Conservation (phyloP, 1,284 basidiomycete species). For the Bjerkandera adusta region DNA sequence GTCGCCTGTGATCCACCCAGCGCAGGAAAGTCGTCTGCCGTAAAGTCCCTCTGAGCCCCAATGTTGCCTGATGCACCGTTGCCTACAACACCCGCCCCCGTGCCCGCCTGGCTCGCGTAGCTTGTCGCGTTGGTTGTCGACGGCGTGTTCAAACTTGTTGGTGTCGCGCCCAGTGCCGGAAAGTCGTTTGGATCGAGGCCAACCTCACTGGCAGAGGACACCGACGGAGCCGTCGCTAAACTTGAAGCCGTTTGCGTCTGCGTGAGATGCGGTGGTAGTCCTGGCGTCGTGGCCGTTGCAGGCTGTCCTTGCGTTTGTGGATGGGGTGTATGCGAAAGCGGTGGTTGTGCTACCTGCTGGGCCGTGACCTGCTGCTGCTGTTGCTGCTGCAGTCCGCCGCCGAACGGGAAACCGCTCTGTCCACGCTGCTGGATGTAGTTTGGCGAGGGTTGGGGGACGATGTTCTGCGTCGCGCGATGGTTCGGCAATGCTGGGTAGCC, state of each 20-base stretch:
- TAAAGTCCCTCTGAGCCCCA: conserved; percentile 65
- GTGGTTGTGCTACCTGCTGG: conserved; percentile 39
- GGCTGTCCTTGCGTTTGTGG: conserved; percentile 37
- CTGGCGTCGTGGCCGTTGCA: conserved; percentile 42
- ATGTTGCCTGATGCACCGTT: conserved; percentile 34
- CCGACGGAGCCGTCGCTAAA: conserved; percentile 48
- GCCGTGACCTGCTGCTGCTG: conserved; percentile 39
- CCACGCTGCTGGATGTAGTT: conserved; percentile 60
- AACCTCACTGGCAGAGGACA: conserved; percentile 66
- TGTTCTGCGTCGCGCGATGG: conserved; percentile 54
- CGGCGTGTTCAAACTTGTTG: conserved; percentile 31
- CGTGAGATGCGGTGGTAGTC: conserved; percentile 51
- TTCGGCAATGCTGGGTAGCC: conserved; percentile 54
- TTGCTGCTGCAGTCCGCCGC: conserved; percentile 50
- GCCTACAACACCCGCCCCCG: conserved; percentile 45
- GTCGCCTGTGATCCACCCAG: conserved; percentile 55
- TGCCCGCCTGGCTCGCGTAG: conserved; percentile 76
- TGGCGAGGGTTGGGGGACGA: conserved; percentile 62
- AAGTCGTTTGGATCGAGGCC: conserved; percentile 86
- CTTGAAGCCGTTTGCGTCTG: conserved; percentile 48
- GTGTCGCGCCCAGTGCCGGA: conserved; percentile 70
- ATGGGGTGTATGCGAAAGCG: conserved; percentile 27
- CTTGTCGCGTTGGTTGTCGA: conserved; percentile 49
- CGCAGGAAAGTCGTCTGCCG: conserved; percentile 82
- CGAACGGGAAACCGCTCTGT: conserved; percentile 58